Conservation (phyloP, 106 monocot species). For the Allium sativum region DNA sequence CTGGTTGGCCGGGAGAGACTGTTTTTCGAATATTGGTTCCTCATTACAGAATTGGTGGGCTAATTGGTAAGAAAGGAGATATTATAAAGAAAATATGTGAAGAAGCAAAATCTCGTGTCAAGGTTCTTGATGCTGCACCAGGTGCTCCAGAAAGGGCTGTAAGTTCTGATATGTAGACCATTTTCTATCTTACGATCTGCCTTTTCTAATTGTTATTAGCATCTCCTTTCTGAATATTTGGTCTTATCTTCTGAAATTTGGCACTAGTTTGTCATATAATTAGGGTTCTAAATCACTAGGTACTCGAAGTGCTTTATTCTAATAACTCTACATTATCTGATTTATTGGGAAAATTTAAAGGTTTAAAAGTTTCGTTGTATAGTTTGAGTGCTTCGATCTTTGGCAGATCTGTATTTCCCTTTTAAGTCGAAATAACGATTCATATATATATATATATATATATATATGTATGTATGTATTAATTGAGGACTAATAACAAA, state of each 20-base stretch:
- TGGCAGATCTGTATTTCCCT: too few relatives aligned
- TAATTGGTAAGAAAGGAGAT: conserved; percentile 93
- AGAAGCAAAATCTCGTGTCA: conserved; percentile 82
- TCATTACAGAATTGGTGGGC: conserved; percentile 64
- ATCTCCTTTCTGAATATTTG: not conserved
- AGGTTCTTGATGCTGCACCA: conserved; percentile 79
- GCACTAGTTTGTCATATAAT: not conserved
- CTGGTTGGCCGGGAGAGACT: conserved; percentile 94
- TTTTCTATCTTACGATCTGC: not conserved
- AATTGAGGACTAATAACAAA: too few relatives aligned
- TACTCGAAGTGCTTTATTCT: too few relatives aligned
- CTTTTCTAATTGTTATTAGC: not conserved
- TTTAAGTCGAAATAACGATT: too few relatives aligned
- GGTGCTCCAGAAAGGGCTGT: conserved; percentile 80
- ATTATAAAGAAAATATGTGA: conserved; percentile 86
- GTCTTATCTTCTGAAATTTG: not conserved
- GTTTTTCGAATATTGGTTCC: conserved; percentile 87
- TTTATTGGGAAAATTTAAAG: too few relatives aligned
- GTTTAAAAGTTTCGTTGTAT: too few relatives aligned
- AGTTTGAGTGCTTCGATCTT: too few relatives aligned
- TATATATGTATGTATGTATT: too few relatives aligned
- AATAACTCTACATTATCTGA: too few relatives aligned
- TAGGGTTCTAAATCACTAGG: too few relatives aligned
- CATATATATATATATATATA: too few relatives aligned
- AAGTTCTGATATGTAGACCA: conserved; percentile 25